Evolutionary conservation across 2,329 filamentous ascomycete species (phyloP), one percentile per base, ranked within the genome.

Genomic region (Stachybotrys elegans): DNA sequence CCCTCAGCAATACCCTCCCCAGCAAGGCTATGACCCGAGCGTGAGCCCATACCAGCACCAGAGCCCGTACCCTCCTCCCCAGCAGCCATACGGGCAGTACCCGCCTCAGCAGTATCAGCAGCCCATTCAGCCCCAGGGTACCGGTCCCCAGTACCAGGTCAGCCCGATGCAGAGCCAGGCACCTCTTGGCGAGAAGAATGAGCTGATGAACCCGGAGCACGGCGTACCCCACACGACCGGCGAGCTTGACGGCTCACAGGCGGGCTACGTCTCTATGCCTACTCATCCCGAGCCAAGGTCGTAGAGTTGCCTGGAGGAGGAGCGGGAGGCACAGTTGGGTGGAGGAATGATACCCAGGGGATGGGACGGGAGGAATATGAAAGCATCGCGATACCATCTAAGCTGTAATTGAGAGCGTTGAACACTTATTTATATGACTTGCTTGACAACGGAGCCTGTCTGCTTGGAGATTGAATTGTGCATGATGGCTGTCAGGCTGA

Each of bases 11-110:
- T 31, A 43, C 40, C 38, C 43, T 29, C 42, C 45, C 31, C 48
- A 52, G 34, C 44, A 25, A 36, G 34, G 47, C 13, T 56, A 53
- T 40, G 51, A 52, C 17, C 55, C 55, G 16, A 21, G 51, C 0
- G 56, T 54, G 22, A 57, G 55, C 51, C 55, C 59, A 14, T 59
- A 61, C 44, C 55, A 61, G 45, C 56, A 55, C 22, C 51, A 58
- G 43, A 42, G 56, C 13, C 48, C 52, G 3, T 62, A 58, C 25
- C 52, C 55, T 14, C 50, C 55, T 21, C 54, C 56, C 6, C 44
- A 47, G 23, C 55, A 50, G 32, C 48, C 43, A 42, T 44, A 48
- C 4, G 47, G 37, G 22, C 57, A 57, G 16, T 55, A 55, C 5
- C 48, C 53, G 12, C 48, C 50, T 3, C 58, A 56, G 35, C 52